Evolutionary conservation across 352 stramenopile species (phyloP), one percentile per base, ranked within the genome.

Genomic region (Pythium guiyangense): DNA sequence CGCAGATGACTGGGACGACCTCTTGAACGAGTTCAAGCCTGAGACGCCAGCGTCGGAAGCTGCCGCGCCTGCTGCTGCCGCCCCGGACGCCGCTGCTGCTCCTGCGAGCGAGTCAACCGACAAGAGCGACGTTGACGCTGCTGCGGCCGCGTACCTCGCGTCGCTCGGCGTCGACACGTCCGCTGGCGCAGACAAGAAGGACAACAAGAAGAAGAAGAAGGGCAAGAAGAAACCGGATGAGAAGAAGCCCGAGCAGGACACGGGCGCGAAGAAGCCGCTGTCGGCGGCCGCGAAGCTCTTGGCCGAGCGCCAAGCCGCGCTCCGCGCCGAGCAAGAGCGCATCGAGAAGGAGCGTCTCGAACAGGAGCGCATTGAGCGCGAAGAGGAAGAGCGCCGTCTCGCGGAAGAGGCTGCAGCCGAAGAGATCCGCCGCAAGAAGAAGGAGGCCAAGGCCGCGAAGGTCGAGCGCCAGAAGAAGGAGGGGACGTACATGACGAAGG

Each of bases 401-500:
- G 77, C 69, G 0, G 79, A 87, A 57, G 60, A 80, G 26, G 69
- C 64, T 52, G 61, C 44, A 0, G 61, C 84, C 56, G 81, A 94
- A 57, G 84, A 89, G 69, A 56, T 77, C 29, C 71, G 74, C 35
- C 79, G 66, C 60, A 92, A 91, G 67, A 93, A 94, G 67, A 86
- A 92, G 54, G 82, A 93, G 56, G 82, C 82, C 37, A 90, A 88
- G 49, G 74, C 77, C 8, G 82, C 84, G 59, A 96, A 96, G 71
- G 78, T 96, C 44, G 94, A 98, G 54, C 86, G 84, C 25, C 91
- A 98, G 73, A 98, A 98, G 73, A 90, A 89, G 52, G 93, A 98
- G 51, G 96, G 97, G 51, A 99, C 94, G 50, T 99, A 99, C 82
- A 98, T 98, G 94, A 99, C 97, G n/a, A 99, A 99, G 77, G 92